A percentile compares a stretch with the other conserved stretches of the same genome.
Conservation (phyloP, 228 moss, liverwort and hornwort species). For the Sphagnum fallax region DNA sequence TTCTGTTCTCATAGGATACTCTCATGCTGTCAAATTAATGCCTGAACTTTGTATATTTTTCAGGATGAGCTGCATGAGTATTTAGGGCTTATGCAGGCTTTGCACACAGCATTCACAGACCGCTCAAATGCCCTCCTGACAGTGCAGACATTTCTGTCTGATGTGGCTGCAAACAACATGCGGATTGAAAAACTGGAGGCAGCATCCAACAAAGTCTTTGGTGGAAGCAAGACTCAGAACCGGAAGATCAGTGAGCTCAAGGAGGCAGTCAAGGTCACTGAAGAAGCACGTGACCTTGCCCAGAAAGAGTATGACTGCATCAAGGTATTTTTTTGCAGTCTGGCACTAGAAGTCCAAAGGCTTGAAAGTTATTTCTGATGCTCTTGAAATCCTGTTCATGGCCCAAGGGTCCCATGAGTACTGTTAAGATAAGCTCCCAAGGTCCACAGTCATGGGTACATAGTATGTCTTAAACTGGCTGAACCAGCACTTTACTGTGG, state of each 20-base stretch:
- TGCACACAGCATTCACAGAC: slow-evolving; percentile 73
- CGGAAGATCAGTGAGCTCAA: slow-evolving; percentile 85
- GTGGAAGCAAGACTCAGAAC: slow-evolving; percentile 74
- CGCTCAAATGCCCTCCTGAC: slow-evolving; percentile 80
- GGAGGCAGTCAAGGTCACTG: slow-evolving; percentile 58
- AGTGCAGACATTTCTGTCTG: slow-evolving; percentile 84
- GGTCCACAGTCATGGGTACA: no score
- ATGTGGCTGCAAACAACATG: slow-evolving; percentile 57
- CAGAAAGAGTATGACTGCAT: slow-evolving; percentile 80
- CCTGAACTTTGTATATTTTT: not conserved
- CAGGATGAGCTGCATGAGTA: slow-evolving; percentile 99
- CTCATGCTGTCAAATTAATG: no score
- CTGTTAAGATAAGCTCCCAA: no score
- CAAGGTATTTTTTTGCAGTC: slow-evolving; percentile 40
- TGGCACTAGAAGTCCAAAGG: no score
- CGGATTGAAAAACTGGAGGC: slow-evolving; percentile 79
- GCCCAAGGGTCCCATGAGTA: no score
- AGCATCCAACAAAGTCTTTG: slow-evolving; percentile 85
- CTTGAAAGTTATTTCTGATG: no score
- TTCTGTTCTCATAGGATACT: no score
- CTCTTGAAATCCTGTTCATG: no score
- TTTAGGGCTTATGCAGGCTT: slow-evolving; percentile 90
- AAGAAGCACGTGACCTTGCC: slow-evolving; percentile 69
- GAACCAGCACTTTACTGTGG: not conserved
- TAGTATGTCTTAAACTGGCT: no score